Conservation (phyloP, 805 yeast species). For the Lachancea cidri region DNA sequence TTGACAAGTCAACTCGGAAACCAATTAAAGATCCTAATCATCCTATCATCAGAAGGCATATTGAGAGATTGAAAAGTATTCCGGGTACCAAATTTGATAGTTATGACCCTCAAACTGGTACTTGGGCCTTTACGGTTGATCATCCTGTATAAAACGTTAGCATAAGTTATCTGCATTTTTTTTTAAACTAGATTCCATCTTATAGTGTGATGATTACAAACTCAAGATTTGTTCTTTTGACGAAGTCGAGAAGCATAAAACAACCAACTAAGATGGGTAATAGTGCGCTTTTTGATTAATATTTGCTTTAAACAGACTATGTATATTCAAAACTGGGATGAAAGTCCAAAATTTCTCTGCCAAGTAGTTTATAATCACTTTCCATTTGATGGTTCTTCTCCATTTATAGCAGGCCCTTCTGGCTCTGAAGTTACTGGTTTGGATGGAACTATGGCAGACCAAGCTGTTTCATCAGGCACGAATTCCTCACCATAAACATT, state of each 20-base stretch:
- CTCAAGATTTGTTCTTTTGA: no score
- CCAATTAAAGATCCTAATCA: conserved; percentile 76
- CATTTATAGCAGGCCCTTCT: neutral
- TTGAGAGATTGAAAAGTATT: conserved; percentile 56
- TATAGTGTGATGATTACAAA: no score
- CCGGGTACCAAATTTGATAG: conserved; percentile 60
- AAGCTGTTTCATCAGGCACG: conserved; percentile 16
- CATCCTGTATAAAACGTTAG: conserved; percentile 13
- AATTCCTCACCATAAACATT: conserved; percentile 20
- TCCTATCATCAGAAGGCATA: conserved; percentile 63
- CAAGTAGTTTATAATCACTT: neutral
- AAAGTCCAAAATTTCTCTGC: no score
- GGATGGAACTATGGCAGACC: conserved; percentile 10
- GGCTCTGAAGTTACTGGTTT: neutral
- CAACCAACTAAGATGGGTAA: no score
- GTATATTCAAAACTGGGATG: no score
- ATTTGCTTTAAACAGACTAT: no score
- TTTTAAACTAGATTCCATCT: no score
- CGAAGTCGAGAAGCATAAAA: no score
- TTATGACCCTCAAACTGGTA: conserved; percentile 72
- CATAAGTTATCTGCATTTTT: conserved; percentile 4
- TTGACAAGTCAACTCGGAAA: conserved; percentile 62
- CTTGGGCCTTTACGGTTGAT: conserved; percentile 54
- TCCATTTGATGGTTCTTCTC: neutral
- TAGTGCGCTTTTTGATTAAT: no score